phyloP scores from a whole-genome alignment of 768 basidiomycete species.

The Agrocybe pediades region DNA sequence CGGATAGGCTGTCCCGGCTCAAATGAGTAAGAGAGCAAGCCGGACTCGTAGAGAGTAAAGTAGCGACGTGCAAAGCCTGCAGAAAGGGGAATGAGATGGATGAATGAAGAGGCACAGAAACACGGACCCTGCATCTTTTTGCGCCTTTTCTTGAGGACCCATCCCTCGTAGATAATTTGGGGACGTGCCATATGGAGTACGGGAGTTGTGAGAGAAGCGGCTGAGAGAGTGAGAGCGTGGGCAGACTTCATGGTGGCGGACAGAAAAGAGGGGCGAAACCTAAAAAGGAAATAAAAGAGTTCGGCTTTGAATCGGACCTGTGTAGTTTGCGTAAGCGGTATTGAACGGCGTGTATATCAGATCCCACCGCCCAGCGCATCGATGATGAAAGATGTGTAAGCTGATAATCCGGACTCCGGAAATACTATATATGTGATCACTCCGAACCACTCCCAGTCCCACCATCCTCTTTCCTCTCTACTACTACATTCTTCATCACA shows the following conservation, averaged over 20 bases:
- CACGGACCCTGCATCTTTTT: slow-evolving; percentile 83
- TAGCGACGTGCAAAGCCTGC: slow-evolving; percentile 85
- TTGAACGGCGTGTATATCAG: background rate
- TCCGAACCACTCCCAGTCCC: slow-evolving; percentile 24
- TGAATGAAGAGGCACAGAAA: background rate
- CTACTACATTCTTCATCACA: slow-evolving; percentile 34
- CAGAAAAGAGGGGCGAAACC: slow-evolving; percentile 2
- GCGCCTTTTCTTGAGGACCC: slow-evolving; percentile 84
- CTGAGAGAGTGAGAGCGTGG: slow-evolving; percentile 11
- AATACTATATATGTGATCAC: slow-evolving; percentile 25
- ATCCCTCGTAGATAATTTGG: slow-evolving; percentile 58
- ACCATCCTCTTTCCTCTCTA: slow-evolving; percentile 31
- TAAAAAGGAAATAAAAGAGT: slow-evolving; percentile 11
- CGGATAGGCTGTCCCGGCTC: slow-evolving; percentile 71
- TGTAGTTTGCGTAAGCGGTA: slow-evolving; percentile 12
- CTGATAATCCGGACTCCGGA: slow-evolving; percentile 22
- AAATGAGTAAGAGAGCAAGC: slow-evolving; percentile 74
- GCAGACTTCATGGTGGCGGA: slow-evolving; percentile 3
- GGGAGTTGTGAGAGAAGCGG: slow-evolving; percentile 7
- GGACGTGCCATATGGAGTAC: slow-evolving; percentile 15
- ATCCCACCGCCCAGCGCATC: slow-evolving; percentile 16
- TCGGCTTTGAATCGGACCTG: slow-evolving; percentile 27
- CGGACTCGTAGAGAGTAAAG: slow-evolving; percentile 69
- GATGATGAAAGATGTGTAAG: slow-evolving; percentile 27
- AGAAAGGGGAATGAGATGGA: slow-evolving; percentile 1